Evolutionary conservation across 805 yeast genomes (phyloP), one percentile per base, ranked within the genome.

Genomic region (Hanseniaspora nectarophila): DNA sequence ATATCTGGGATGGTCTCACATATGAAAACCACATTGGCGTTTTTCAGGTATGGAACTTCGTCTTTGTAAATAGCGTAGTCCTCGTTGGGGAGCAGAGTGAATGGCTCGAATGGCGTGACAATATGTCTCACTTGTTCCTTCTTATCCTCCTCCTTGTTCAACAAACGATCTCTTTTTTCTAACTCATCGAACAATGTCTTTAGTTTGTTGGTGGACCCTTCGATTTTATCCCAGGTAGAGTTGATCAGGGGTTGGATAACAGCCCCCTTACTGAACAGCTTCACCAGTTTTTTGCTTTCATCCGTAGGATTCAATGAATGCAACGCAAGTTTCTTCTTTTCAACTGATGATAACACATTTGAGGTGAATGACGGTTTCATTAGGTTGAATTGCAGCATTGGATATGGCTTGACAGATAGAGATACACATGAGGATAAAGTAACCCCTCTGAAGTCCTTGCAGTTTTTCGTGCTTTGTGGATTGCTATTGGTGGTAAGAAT

Each of bases 341-440:
- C 71, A 37, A 70, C 5, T 15, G 71, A 67, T 59, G 84, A 86
- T 26, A 90, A 67, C 10, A 77, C 69, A 6, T 70, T 68, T 0
- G 95, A 81, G 0, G 97, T 89, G 31, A 81, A 73, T 5, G 95
- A 85, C 0, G 97, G 97, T 13, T 80, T 69, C 64, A 85, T 95
- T 35, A 90, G 69, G 63, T 90, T 90, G 70, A 90, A 89, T 60
- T 86, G 92, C 1, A 90, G 61, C 51, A 89, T 66, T 1, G 95
- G 94, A 13, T 71, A 72, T 0, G 96, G 96, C 45, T 74, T 71
- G 28, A 88, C 75, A 0, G 95, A 80, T 13, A 90, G 68, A 1
- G 97, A 88, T 12, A 86, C 77, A 42, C 88, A 85, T 1, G 95
- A 86, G 2, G 95, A 84, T 1, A 90, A 70, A 0, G 97, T 87